Evolutionary conservation across 1,139 yeast species (phyloP), one percentile per base, ranked within the genome.

Genomic region (Yamadazyma oceani): DNA sequence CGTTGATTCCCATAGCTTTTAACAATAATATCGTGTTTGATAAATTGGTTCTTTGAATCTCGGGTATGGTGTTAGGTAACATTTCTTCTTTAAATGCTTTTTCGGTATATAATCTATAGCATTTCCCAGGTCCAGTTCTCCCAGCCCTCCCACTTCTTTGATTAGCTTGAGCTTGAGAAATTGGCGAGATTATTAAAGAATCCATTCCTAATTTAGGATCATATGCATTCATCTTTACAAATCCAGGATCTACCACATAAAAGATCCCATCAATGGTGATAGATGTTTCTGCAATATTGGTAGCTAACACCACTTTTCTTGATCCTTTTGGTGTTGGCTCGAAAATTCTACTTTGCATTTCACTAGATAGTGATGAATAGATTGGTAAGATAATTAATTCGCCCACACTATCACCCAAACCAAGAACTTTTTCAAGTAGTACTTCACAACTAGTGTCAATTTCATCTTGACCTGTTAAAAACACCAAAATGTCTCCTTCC

Each of bases 1-100:
- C 94, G 41, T 85, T 76, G 37, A 92, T 87, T 0, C 97, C 97
- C 94, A 92, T 89, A 1, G 97, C 96, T 56, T 92, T 92, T 43
- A 92, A 70, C 86, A 90, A 82, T 48, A 92, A 66, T 34, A 90
- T 82, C 0, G 97, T 89, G 54, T 85, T 78, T 3, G 96, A 78
- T 43, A 92, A 63, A 56, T 94, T 92, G 54, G 86, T 95, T 43
- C 99, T 69, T 59, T 89, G 96, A 39, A 92, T 92, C 55, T 92
- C 98, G 0, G 99, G 98, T 3, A 86, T 73, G 0, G 96, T 78
- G 45, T 82, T 85, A 2, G 92, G 82, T 14, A 82, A 62, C 96
- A 92, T 88, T 55, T 94, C 98, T 37, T 66, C 70, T 32, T 76
- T 60, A 54, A 61, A 85, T 0, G 90, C 86, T 16, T 68, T 57